Evolutionary conservation across 2,329 filamentous ascomycete genomes (phyloP).

Genomic region (Dactylellina leptospora): DNA sequence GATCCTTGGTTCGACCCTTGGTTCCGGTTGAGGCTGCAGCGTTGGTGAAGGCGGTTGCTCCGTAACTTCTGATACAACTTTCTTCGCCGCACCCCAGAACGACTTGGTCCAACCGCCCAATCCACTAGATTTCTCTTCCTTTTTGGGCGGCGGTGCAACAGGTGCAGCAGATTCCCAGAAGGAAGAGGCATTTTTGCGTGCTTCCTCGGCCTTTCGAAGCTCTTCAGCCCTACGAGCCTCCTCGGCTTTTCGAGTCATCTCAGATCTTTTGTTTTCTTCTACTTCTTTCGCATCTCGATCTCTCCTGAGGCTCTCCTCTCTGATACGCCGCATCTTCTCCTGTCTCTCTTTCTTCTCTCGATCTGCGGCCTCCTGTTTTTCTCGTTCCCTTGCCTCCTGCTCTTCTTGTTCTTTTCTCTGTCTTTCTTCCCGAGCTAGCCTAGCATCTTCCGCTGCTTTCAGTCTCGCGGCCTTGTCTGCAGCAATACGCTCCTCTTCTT

Average conservation of each 20-base stretch:
- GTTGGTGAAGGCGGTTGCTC: conserved; percentile 31
- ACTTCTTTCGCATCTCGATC: conserved; percentile 17
- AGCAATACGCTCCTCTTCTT: conserved; percentile 17
- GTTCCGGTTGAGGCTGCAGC: conserved; percentile 10
- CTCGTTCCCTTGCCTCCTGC: conserved; percentile 23
- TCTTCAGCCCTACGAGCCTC: conserved; percentile 32
- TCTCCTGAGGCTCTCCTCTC: conserved; percentile 22
- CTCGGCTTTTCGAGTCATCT: not conserved
- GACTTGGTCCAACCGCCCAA: conserved; percentile 36
- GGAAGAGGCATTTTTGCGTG: not conserved
- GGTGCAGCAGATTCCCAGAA: conserved; percentile 17
- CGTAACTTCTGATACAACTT: conserved; percentile 22
- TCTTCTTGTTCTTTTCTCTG: conserved; percentile 28
- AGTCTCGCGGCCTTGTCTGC: conserved; percentile 13
- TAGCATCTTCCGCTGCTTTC: conserved; percentile 2
- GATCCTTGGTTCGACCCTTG: conserved; percentile 6
- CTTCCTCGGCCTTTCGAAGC: conserved; percentile 22
- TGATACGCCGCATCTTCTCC: conserved; percentile 13
- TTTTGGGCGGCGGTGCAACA: conserved; percentile 21
- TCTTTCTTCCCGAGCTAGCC: conserved; percentile 11
- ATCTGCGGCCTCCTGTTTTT: conserved; percentile 18
- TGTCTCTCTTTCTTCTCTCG: conserved; percentile 15
- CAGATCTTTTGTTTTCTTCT: not conserved
- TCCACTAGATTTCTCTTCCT: conserved; percentile 40
- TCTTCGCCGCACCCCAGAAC: conserved; percentile 47